phyloP scores from a whole-genome alignment of 2,329 filamentous ascomycete species.

The Thielaviopsis punctulata region DNA sequence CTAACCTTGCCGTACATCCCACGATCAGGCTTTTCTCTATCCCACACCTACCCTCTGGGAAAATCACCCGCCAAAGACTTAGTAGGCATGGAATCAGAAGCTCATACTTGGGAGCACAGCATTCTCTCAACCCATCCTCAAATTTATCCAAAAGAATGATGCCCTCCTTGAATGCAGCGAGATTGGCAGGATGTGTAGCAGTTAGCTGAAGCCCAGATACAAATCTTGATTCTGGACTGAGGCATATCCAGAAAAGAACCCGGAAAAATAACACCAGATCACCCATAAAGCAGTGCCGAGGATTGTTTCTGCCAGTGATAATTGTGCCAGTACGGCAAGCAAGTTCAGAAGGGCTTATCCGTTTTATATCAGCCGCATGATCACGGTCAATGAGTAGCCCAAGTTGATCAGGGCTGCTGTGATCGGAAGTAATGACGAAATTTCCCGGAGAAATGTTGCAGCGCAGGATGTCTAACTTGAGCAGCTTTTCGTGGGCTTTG shows the following conservation, averaged over 20 bases:
- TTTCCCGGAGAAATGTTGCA: background rate
- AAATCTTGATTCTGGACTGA: background rate
- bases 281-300: background rate
- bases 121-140: too few species aligned
- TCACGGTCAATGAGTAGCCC: constrained; percentile 1
- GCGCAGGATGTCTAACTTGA: background rate
- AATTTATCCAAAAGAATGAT: too few species aligned
- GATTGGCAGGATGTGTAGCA: too few species aligned
- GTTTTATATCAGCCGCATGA: background rate
- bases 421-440: background rate
- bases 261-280: background rate
- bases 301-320: background rate
- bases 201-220: too few species aligned
- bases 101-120: too few species aligned
- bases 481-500: background rate
- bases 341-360: background rate
- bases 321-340: background rate
- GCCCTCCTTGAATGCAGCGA: too few species aligned
- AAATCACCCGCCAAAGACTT: too few species aligned
- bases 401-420: background rate
- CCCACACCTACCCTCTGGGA: too few species aligned
- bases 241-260: too few species aligned
- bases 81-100: too few species aligned
- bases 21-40: too few species aligned
- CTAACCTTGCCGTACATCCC: too few species aligned